Evolutionary conservation across 1,284 basidiomycete species (phyloP).

Genomic region (Boletus albobrunnescens): DNA sequence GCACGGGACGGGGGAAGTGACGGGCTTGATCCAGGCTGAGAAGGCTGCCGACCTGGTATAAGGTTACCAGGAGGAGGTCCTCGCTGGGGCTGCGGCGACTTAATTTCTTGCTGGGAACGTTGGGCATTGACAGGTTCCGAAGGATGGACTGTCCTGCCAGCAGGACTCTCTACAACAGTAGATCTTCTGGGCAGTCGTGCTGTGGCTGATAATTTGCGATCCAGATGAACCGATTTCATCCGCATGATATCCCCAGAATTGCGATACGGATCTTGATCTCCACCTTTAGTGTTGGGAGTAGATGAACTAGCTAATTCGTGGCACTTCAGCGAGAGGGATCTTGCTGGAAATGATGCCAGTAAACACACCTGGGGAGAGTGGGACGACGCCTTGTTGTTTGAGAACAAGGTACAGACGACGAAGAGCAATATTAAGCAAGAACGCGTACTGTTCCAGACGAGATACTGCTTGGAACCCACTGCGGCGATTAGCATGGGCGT

Average conservation of each 20-base stretch:
- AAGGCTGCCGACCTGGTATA: conserved; percentile 35
- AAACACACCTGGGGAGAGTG: conserved; percentile 67
- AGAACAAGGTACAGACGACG: conserved; percentile 87
- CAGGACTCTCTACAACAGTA: conserved; percentile 94
- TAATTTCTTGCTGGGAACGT: conserved; percentile 34
- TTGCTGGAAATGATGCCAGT: conserved; percentile 1
- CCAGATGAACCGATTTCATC: conserved; percentile 89
- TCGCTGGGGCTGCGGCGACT: conserved; percentile 35
- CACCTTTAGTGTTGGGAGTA: conserved; percentile 32
- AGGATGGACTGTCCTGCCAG: conserved; percentile 80
- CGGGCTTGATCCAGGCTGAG: conserved; percentile 30
- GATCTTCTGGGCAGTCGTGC: conserved; percentile 90
- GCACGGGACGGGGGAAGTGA: conserved; percentile 37
- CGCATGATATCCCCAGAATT: conserved; percentile 90
- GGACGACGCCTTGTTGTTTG: conserved; percentile 88
- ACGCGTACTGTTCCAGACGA: conserved; percentile 95
- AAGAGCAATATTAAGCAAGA: conserved; percentile 92
- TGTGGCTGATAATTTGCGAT: conserved; percentile 92
- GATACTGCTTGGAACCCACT: conserved; percentile 89
- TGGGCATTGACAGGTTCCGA: conserved; percentile 44
- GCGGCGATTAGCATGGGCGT: conserved; percentile 62
- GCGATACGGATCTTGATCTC: conserved; percentile 71
- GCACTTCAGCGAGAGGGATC: conserved; percentile 13
- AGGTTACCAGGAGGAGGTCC: conserved; percentile 31
- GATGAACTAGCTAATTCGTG: conserved; percentile 35